Evolutionary conservation across 208 protist genomes (phyloP), one percentile per base, ranked within the genome.

Genomic region (Strigomonas culicis): DNA sequence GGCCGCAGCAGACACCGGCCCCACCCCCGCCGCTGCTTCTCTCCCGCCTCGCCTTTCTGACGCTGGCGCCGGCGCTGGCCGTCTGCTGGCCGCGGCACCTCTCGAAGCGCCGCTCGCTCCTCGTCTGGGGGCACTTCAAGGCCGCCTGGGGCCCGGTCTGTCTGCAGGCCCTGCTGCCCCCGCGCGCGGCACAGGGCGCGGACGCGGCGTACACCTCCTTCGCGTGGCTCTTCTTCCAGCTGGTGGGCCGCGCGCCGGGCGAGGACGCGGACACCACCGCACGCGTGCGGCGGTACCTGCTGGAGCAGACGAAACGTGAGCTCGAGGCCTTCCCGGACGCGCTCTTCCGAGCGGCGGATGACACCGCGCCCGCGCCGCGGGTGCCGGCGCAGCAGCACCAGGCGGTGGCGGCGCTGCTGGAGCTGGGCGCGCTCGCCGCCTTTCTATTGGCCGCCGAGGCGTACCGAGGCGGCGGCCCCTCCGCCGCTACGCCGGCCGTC

Each of bases 361-460:
- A 44, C 39, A 17, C 39, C 1, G 19, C 19, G 39, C 1, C 39
- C 1, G 11, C 1, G 46, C 1, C 21, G 4, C 4, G 2, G 2
- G 3, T 21, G 25, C 1, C 44, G 46, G 43, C 21, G 27, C 19
- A 17, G 28, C 49, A 51, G 46, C 21, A 51, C 2, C 21, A 51
- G 46, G 46, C 22, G 46, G 21, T 22, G 46, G 46, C 46, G 46
- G 46, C 46, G 46, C 46, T 51, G 46, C 21, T 51, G 46, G 46
- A 51, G 21, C 22, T 22, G 7, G 46, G 46, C 46, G 19, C 46
- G 1, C 46, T 51, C 46, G 46, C 46, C 21, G 4, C 46, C 17
- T 22, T 28, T 4, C 21, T 51, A 21, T 21, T 51, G 1, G 46
- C 19, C 21, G 46, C 21, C 4, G 46, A 51, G 2, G 1, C 19